Conservation (phyloP, 225 moss, liverwort and hornwort species). For the Polytrichum formosum region DNA sequence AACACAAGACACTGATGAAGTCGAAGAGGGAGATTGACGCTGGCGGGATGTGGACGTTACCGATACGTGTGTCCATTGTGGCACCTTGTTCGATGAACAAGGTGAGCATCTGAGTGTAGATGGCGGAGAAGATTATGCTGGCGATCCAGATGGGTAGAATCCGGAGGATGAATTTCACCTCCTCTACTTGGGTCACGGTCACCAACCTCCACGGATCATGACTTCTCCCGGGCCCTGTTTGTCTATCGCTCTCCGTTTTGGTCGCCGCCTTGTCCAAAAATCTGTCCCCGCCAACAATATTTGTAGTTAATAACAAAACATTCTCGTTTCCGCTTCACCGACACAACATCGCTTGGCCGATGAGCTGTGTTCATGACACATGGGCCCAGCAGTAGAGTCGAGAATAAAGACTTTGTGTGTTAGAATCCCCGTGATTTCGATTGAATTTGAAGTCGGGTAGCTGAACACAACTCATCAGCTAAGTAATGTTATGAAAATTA, state of each 20-base stretch:
- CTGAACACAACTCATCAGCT: too few species aligned
- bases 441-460: too few species aligned
- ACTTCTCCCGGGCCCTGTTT: constrained; percentile 10
- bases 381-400: too few species aligned
- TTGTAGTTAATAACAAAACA: neutral
- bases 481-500: too few species aligned
- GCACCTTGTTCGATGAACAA: constrained; percentile 77
- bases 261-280: constrained; percentile 77
- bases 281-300: constrained; percentile 20
- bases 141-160: constrained; percentile 75
- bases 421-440: too few species aligned
- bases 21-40: constrained; percentile 81
- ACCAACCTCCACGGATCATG: constrained; percentile 57
- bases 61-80: constrained; percentile 60
- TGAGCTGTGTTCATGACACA: too few species aligned
- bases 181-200: constrained; percentile 78
- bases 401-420: too few species aligned
- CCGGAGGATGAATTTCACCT: constrained; percentile 66
- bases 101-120: constrained; percentile 76
- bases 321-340: too few species aligned
- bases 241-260: constrained; percentile 36
- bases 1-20: constrained; percentile 65
- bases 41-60: constrained; percentile 54
- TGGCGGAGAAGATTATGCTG: constrained; percentile 74
- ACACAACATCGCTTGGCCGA: too few species aligned